These are phyloP conservation scores for Monosporozyma aerobia DNA, from an alignment of 805 yeast species.

Conservation along the genomic window DNA sequence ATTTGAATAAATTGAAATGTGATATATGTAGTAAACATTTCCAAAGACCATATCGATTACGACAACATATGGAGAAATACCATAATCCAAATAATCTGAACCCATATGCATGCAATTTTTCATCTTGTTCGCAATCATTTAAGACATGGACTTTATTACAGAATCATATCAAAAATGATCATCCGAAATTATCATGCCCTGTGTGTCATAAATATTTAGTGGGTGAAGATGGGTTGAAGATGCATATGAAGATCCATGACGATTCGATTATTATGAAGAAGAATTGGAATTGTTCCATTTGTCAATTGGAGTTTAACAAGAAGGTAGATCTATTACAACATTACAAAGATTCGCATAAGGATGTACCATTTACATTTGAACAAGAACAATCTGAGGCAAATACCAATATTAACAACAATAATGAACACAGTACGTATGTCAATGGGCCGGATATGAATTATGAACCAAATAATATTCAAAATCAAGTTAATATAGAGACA, in stretches of 20 bases:
- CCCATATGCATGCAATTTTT: slow-evolving; percentile 49
- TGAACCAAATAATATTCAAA: slow-evolving; percentile 13
- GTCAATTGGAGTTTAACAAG: slow-evolving; percentile 41
- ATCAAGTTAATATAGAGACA: slow-evolving; percentile 21
- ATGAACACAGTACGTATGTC: not conserved
- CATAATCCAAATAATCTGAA: slow-evolving; percentile 41
- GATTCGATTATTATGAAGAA: slow-evolving; percentile 40
- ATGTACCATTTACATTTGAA: slow-evolving; percentile 8
- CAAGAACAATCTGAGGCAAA: not conserved
- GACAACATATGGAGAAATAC: slow-evolving; percentile 53
- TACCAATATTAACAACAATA: not conserved
- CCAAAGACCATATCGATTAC: slow-evolving; percentile 53
- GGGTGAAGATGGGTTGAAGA: slow-evolving; percentile 57
- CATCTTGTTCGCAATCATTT: slow-evolving; percentile 52
- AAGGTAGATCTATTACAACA: slow-evolving; percentile 52
- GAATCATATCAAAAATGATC: slow-evolving; percentile 59
- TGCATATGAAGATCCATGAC: slow-evolving; percentile 70
- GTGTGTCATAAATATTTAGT: slow-evolving; percentile 65
- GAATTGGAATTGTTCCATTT: slow-evolving; percentile 58
- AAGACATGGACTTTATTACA: slow-evolving; percentile 68
- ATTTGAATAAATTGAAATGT: slow-evolving; percentile 47
- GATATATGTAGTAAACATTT: slow-evolving; percentile 55
- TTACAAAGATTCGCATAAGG: slow-evolving; percentile 38
- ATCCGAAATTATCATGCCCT: slow-evolving; percentile 57
- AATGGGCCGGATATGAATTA: slow-evolving; percentile 3